Base-by-base conservation (phyloP, 192 early-diverging fungal species). In the Coemansia sp. region DNA sequence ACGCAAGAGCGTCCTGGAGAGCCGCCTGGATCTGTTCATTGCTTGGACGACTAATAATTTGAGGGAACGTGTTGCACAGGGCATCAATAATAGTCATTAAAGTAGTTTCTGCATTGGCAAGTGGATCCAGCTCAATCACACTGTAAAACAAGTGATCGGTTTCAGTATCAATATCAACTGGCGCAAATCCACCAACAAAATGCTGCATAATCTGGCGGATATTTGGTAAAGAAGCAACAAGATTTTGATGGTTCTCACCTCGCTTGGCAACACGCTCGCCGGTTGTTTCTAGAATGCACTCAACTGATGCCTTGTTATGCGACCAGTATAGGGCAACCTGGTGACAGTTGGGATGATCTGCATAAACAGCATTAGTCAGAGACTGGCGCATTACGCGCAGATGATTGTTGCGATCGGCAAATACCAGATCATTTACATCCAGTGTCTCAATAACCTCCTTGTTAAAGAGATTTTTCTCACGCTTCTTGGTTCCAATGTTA, bases 361-460 rank as follows among this genome's bases (percentile, higher is more conserved):
- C 57, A 44, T 62, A 75, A 23, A 95, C 83, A 0, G 60, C 59
- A 3, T 54, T 41, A 8, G 73, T 79, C 39, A 93, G 69, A 3
- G 60, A 62, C 53, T 67, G 17, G 25, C 91, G 81, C 48, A 86
- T 78, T 40, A 77, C 43, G 1, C 27, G 42, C 15, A 86, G 14
- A 56, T 91, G 89, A 74, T 91, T 90, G 78, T 85, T 89, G 9
- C 82, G 76, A 66, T 96, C 94, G 12, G 90, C 92, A 76, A 88
- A 84, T 1, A 96, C 92, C 44, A 90, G 71, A 2, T 77, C 71
- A 33, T 83, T 61, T 14, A 55, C 52, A 23, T 80, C 67, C 46
- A 93, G 83, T 30, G 61, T 57, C 12, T 69, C 51, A 38, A 90
- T 62, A 14, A 94, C 69, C 14, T 61, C 68, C 13, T 78, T 57